These are phyloP conservation scores for Venturia nashicola DNA, from an alignment of 2,329 filamentous ascomycete species.

Conservation along the genomic window DNA sequence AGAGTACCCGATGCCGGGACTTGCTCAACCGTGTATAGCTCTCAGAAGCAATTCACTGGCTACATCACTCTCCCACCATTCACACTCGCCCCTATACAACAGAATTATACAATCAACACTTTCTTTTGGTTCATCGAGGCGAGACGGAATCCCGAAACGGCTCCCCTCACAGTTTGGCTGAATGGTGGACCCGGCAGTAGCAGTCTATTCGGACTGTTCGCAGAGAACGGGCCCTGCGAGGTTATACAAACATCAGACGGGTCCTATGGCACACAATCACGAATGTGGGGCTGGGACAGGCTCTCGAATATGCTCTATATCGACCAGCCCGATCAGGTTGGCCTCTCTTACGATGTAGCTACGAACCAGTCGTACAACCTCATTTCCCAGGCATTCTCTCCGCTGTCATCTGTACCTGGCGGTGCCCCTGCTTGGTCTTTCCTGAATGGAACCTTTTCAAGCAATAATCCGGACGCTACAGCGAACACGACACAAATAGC, in stretches of 20 bases:
- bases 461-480: constrained; percentile 35
- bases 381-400: constrained; percentile 27
- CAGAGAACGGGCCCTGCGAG: constrained; percentile 41
- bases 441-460: constrained; percentile 54
- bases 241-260: constrained; percentile 30
- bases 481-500: constrained; percentile 44
- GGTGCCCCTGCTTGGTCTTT: constrained; percentile 28
- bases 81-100: constrained; percentile 32
- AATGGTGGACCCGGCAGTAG: constrained; percentile 56
- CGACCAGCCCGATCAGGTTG: constrained; percentile 56
- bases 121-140: constrained; percentile 57
- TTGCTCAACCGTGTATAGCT: constrained; percentile 51
- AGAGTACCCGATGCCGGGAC: constrained; percentile 47
- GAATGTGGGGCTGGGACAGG: constrained; percentile 55
- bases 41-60: constrained; percentile 58
- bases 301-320: constrained; percentile 48
- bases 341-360: constrained; percentile 53
- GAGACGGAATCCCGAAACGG: constrained; percentile 36
- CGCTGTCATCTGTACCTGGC: constrained; percentile 21
- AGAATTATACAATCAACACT: constrained; percentile 47
- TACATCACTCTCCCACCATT: constrained; percentile 51
- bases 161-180: constrained; percentile 48
- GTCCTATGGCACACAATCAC: constrained; percentile 40
- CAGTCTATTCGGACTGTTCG: constrained; percentile 53
- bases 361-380: constrained; percentile 24